A percentile compares a stretch with the other conserved stretches of the same genome.
phyloP scores from a whole-genome alignment of 2,329 filamentous ascomycete species.

The Cytospora piceicola region DNA sequence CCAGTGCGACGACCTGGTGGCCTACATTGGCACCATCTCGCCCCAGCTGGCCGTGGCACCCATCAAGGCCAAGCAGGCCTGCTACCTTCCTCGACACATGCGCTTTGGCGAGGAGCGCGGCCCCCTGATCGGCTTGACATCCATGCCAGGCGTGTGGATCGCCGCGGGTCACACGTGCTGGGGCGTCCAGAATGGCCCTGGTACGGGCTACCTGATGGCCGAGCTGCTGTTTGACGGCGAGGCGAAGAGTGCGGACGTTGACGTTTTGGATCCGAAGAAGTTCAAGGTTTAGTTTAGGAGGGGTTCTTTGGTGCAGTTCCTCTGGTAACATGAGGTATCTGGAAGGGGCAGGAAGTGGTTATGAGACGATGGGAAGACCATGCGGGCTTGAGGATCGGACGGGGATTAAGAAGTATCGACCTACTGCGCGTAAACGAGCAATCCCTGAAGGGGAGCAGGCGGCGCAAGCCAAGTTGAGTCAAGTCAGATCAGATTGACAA shows the following conservation, averaged over 20 bases:
- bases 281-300: conserved; percentile 60
- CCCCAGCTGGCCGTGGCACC: conserved; percentile 69
- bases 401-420: too few relatives aligned
- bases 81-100: conserved; percentile 83
- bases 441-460: too few relatives aligned
- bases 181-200: conserved; percentile 96
- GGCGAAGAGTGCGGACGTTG: conserved; percentile 69
- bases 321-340: neutral
- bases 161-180: conserved; percentile 95
- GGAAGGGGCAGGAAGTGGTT: too few relatives aligned
- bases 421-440: too few relatives aligned
- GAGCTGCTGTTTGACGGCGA: conserved; percentile 77
- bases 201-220: conserved; percentile 79
- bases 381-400: too few relatives aligned
- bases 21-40: conserved; percentile 72
- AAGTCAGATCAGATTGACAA: neutral
- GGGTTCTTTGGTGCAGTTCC: neutral
- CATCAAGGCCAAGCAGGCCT: conserved; percentile 80
- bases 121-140: conserved; percentile 78
- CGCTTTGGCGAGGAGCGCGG: conserved; percentile 62
- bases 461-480: too few relatives aligned
- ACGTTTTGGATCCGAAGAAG: conserved; percentile 68
- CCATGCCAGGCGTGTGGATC: conserved; percentile 73
- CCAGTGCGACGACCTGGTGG: conserved; percentile 82
- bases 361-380: too few relatives aligned